phyloP scores from a whole-genome alignment of 2,329 filamentous ascomycete species.

The Catunica adiposa region DNA sequence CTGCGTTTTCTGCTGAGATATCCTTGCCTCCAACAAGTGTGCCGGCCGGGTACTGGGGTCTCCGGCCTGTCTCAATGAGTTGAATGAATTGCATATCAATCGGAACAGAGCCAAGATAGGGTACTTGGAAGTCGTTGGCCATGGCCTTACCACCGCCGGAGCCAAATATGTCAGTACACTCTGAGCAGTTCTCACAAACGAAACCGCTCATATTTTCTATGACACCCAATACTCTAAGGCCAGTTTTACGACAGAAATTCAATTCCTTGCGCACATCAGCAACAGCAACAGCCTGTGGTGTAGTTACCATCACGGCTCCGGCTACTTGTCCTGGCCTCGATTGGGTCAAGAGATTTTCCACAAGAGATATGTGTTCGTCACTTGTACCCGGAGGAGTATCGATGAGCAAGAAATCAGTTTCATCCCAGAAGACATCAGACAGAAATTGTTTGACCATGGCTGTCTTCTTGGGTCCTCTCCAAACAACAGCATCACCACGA shows the following conservation, averaged over 20 bases:
- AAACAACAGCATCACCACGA: slow-evolving; percentile 83
- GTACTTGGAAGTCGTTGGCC: slow-evolving; percentile 70
- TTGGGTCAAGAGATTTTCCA: slow-evolving; percentile 60
- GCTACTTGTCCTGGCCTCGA: slow-evolving; percentile 52
- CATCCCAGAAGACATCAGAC: slow-evolving; percentile 74
- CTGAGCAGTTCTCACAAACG: slow-evolving; percentile 62
- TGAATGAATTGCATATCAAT: slow-evolving; percentile 87
- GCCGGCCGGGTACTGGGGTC: slow-evolving; percentile 52
- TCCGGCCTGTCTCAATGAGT: slow-evolving; percentile 57
- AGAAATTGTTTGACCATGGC: slow-evolving; percentile 97
- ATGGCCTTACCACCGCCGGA: slow-evolving; percentile 80
- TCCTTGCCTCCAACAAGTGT: slow-evolving; percentile 44
- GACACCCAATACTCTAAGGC: slow-evolving; percentile 66
- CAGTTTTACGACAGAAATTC: slow-evolving; percentile 80
- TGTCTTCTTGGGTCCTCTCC: slow-evolving; percentile 96
- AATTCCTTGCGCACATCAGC: slow-evolving; percentile 89
- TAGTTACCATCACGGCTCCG: slow-evolving; percentile 88
- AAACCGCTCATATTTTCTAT: slow-evolving; percentile 95
- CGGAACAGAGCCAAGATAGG: slow-evolving; percentile 72
- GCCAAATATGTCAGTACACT: slow-evolving; percentile 87
- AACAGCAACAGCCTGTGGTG: slow-evolving; percentile 83
- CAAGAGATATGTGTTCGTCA: slow-evolving; percentile 91
- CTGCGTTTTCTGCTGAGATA: slow-evolving; percentile 22
- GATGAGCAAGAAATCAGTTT: slow-evolving; percentile 81
- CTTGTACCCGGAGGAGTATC: slow-evolving; percentile 93